Base-by-base conservation (phyloP, 1,284 basidiomycete genomes). In the Cutaneotrichosporon cutaneum region DNA sequence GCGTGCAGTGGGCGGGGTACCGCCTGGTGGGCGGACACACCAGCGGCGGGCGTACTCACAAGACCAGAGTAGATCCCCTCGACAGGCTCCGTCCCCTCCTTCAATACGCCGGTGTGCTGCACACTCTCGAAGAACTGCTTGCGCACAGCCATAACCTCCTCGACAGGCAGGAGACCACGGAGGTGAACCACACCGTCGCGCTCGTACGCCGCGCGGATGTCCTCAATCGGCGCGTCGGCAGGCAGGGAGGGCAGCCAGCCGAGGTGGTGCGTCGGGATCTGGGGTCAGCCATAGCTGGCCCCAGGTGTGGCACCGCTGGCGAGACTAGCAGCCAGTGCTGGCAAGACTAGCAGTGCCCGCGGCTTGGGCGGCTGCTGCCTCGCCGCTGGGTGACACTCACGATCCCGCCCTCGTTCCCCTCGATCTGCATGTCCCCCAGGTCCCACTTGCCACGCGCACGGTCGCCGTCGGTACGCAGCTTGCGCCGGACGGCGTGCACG, bases 161-260 rank as follows among this genome's bases (percentile, higher is more conserved):
- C 57, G 16, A 56, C 32, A 2, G 55, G 54, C 1, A 66, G 57
- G 5, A 66, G 11, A 11, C 65, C 65, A 2, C 42, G 50, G 45
- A 66, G 16, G 42, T 63, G 65, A 6, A 66, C 59, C 4, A 66
- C 65, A 24, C 65, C 65, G 55, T 66, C 61, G 32, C 62, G 60
- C 22, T 63, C 58, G 47, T 64, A 66, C 18, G 35, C 56, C 14
- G 54, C 54, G 27, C 60, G 61, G 9, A 66, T 59, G 22, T 61
- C 57, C 39, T 58, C 57, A 18, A 58, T 58, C 6, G 65, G 56
- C 5, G 65, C 60, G 22, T 55, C 33, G 35, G 61, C 62, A n/a
- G 65, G 58, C 14, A 63, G n/a, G 3, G 65, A 54, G 26, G 35
- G 35, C 21, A 66, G 62, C 65, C 65, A 66, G 3, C 53, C 56